Percentiles rank a stretch among this genome's conserved stretches.
Conservation (phyloP, 768 basidiomycete genomes). For the Podaxis sp. region DNA sequence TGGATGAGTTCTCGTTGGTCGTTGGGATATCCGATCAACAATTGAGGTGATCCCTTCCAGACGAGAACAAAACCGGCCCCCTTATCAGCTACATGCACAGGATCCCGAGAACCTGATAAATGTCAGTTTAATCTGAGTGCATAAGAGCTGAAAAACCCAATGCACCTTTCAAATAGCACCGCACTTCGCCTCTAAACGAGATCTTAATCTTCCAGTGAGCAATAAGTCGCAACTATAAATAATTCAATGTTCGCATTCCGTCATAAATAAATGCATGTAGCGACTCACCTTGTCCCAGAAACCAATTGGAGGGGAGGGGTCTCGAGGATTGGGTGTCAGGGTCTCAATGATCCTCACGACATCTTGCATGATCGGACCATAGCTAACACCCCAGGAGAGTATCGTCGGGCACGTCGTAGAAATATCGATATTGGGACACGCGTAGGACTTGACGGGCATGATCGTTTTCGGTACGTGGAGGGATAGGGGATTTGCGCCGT, state of each 20-base stretch:
- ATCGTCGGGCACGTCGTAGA: slow-evolving; percentile 63
- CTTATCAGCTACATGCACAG: slow-evolving; percentile 61
- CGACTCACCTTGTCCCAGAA: slow-evolving; percentile 90
- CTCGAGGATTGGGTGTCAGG: slow-evolving; percentile 71
- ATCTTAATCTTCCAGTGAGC: slow-evolving; percentile 80
- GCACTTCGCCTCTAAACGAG: slow-evolving; percentile 68
- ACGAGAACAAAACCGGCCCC: slow-evolving; percentile 88
- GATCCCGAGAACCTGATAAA: slow-evolving; percentile 73
- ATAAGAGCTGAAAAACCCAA: background rate
- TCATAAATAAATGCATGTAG: background rate
- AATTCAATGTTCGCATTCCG: background rate
- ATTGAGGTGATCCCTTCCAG: slow-evolving; percentile 74
- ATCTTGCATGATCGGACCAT: slow-evolving; percentile 83
- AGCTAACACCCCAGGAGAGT: slow-evolving; percentile 89
- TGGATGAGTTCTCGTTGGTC: slow-evolving; percentile 77
- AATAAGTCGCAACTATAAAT: slow-evolving; percentile 61
- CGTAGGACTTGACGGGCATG: slow-evolving; percentile 94
- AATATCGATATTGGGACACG: slow-evolving; percentile 68
- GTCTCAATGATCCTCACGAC: slow-evolving; percentile 81
- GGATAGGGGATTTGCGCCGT: slow-evolving; percentile 50
- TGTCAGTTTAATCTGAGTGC: background rate
- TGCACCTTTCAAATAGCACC: slow-evolving; percentile 83
- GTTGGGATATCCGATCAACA: slow-evolving; percentile 71
- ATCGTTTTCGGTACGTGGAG: slow-evolving; percentile 83
- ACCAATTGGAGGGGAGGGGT: slow-evolving; percentile 79